phyloP scores from a whole-genome alignment of 495 filamentous ascomycete species.

The Oleoguttula mirabilis region DNA sequence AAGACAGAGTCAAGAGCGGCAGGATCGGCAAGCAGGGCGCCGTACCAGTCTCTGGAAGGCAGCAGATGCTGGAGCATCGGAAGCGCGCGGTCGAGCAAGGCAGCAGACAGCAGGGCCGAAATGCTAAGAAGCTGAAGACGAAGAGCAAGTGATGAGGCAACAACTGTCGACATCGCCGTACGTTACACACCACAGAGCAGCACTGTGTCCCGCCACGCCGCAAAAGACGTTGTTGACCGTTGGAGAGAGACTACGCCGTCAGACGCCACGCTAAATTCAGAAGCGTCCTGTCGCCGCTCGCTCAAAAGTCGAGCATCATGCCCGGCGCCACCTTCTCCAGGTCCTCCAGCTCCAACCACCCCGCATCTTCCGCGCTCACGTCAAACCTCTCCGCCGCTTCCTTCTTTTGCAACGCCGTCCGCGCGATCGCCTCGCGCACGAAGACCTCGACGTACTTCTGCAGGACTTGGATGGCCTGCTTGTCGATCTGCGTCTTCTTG shows the following conservation, averaged over 20 bases:
- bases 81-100: constrained; percentile 1
- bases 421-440: constrained; percentile 78
- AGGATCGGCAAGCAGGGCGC: constrained; percentile 3
- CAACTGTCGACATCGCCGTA: too few relatives aligned
- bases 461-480: constrained; percentile 65
- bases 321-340: constrained; percentile 86
- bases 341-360: constrained; percentile 52
- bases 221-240: too few relatives aligned
- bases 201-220: too few relatives aligned
- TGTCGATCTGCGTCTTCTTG: constrained; percentile 57
- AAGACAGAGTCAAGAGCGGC: constrained; percentile 1
- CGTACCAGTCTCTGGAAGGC: constrained; percentile 6
- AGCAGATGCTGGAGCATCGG: constrained; percentile 14
- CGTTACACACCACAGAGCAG: too few relatives aligned
- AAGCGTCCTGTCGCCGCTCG: neutral
- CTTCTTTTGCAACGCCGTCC: constrained; percentile 57
- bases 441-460: constrained; percentile 87
- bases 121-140: constrained; percentile 9
- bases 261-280: neutral
- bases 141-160: constrained; percentile 1
- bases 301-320: constrained; percentile 73
- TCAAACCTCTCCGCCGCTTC: constrained; percentile 32
- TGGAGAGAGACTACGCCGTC: neutral
- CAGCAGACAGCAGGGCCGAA: too few relatives aligned
- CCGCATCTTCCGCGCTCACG: constrained; percentile 29